Evolutionary conservation across 306 rosid genomes (phyloP), one percentile per base, ranked within the genome.

Genomic region (Cicer pinnatifidum): DNA sequence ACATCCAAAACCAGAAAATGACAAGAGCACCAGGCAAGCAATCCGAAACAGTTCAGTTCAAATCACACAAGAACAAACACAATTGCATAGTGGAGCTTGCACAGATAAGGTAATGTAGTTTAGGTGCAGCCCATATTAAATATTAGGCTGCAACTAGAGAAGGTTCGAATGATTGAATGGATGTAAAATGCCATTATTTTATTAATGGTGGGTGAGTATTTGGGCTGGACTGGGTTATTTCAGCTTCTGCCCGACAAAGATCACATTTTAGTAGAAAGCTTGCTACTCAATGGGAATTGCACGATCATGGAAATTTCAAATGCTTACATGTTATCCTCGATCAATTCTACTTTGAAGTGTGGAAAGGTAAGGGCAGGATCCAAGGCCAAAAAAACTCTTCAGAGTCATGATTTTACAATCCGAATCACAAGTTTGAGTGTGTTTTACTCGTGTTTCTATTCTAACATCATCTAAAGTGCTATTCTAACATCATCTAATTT

Each of bases 161-260:
- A 68, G 45, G 57, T 68, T 67, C 5, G 1, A 47, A 23, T 19
- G 41, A 17, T 12, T 66, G 17, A 33, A 6, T 44, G 11, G 50
- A 66, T 10, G 38, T 20, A 67, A 46, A 28, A 35, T 60, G 19
- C 19, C 11, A 15, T 63, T 20, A 2, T 68, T n/a, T 28, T 23
- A 37, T 15, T 12, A 11, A 10, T 43, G 9, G 20, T 17, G 20
- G 39, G 65, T 71, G 40, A 40, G 1, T 6, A 17, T 66, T 57
- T 56, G 54, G 54, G 54, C 10, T 41, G 23, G 33, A 20, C 41
- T 66, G 54, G 39, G 71, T 66, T 44, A 44, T 6, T 19, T 54
- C 46, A 35, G 47, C 39, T 40, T 71, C 20, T 7, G 4, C 48
- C 23, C 4, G 4, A 40, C 58, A 15, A 60, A 23, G 15, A 39